phyloP scores from a whole-genome alignment of 352 stramenopile genomes.

The Pythium myriotylum region DNA sequence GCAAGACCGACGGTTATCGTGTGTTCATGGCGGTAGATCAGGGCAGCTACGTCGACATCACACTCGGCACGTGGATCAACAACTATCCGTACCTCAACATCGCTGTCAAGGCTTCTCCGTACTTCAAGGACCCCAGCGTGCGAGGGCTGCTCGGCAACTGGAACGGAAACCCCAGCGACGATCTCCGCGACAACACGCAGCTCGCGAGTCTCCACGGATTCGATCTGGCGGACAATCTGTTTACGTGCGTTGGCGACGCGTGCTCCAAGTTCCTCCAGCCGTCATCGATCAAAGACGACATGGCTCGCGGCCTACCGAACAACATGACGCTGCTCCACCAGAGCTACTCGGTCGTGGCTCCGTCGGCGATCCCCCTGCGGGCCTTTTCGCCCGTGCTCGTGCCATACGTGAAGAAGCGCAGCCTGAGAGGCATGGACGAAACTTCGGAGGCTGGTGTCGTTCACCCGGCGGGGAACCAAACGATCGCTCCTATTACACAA shows the following conservation, averaged over 20 bases:
- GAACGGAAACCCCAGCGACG: conserved; percentile 30
- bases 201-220: conserved; percentile 27
- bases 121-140: conserved; percentile 30
- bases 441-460: not conserved
- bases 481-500: not conserved
- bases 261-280: conserved; percentile 26
- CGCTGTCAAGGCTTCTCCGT: conserved; percentile 29
- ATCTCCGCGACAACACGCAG: conserved; percentile 24
- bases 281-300: conserved; percentile 28
- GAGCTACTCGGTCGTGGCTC: conserved; percentile 16
- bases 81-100: conserved; percentile 36
- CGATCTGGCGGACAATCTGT: conserved; percentile 27
- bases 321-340: conserved; percentile 24
- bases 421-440: conserved; percentile 11
- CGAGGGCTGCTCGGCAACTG: conserved; percentile 36
- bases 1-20: conserved; percentile 31
- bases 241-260: conserved; percentile 28
- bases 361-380: conserved; percentile 4
- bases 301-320: conserved; percentile 16
- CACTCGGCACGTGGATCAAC: conserved; percentile 28
- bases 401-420: conserved; percentile 5
- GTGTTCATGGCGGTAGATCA: conserved; percentile 31
- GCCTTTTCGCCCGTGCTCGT: conserved; percentile 17
- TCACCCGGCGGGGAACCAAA: not conserved
- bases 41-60: conserved; percentile 38